These are phyloP conservation scores for Aspergillus japonicus DNA, from an alignment of 2,329 filamentous ascomycete species.

Conservation along the genomic window DNA sequence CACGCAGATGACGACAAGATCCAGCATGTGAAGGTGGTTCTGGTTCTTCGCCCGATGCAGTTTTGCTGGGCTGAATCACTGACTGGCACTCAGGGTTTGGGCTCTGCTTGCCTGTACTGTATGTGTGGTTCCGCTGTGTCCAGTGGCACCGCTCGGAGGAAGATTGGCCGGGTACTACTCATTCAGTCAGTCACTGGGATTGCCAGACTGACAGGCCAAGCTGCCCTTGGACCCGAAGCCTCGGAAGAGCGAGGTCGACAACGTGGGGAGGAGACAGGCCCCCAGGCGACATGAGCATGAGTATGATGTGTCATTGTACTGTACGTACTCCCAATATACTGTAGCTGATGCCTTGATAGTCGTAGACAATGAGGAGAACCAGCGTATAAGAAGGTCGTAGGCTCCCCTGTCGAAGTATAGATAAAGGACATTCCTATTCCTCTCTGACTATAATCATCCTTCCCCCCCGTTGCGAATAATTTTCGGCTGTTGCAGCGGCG, in stretches of 20 bases:
- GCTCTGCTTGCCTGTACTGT: too few relatives aligned
- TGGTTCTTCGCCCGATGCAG: background rate
- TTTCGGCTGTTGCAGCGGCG: constrained; percentile 7
- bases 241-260: background rate
- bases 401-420: too few relatives aligned
- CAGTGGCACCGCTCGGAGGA: constrained; percentile 8
- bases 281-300: too few relatives aligned
- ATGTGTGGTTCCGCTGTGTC: constrained; percentile 4
- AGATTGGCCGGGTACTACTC: constrained; percentile 1
- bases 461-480: background rate
- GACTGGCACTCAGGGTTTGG: too few relatives aligned
- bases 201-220: background rate
- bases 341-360: too few relatives aligned
- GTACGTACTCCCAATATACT: too few relatives aligned
- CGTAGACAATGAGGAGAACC: too few relatives aligned
- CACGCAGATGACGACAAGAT: constrained; percentile 7
- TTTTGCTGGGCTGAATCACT: background rate
- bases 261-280: background rate
- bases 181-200: background rate
- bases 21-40: constrained; percentile 16
- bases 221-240: background rate
- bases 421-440: too few relatives aligned
- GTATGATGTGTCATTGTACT: too few relatives aligned
- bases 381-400: too few relatives aligned
- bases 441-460: background rate